Base-by-base conservation (phyloP, 306 rosid species). In the Spatholobus suberectus region DNA sequence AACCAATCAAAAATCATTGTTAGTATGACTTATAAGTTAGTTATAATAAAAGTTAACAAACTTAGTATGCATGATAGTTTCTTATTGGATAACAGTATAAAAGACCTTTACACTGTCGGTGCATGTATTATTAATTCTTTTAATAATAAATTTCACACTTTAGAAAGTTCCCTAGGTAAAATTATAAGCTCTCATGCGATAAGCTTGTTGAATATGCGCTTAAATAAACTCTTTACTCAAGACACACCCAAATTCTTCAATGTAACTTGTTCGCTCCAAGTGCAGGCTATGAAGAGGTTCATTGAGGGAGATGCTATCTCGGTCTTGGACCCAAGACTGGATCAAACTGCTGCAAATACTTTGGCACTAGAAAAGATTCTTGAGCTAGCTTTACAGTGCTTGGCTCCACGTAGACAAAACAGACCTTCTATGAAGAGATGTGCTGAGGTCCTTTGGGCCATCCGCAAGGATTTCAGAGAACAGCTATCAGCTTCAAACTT, bases 251-350 rank as follows among this genome's bases (percentile, higher is more conserved):
- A 15, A 27, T 63, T 83, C 75, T 44, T n/a, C 57, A 27, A 52
- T n/a, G 43, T 55, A 76, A 72, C 75, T 49, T 57, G 59, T 72
- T 86, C 77, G 66, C 66, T 77, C 18, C 77, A 81, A 82, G 13
- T 92, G 89, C 91, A 96, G 99, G 98, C 99, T 7, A 89, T 96
- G 89, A 91, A 92, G 88, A 96, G 67, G 86, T 94, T 96, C 82
- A 38, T 84, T 0, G 95, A 88, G 0, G 97, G 95, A 71, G 84
- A 91, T 26, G 88, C 97, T 23, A 78, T 63, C 70, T 77, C 86
- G 0, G 75, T 82, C 67, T 78, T 96, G 90, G 99, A 94, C 86
- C 95, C 99, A 6, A 94, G 65, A 83, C 88, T 96, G 62, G 92
- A 90, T 80, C 85, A 75, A 20, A 85, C 71, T 51, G 58, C 85